These are phyloP conservation scores for Didymellaceae sp. DNA, from an alignment of 2,329 filamentous ascomycete genomes.

Conservation along the genomic window DNA sequence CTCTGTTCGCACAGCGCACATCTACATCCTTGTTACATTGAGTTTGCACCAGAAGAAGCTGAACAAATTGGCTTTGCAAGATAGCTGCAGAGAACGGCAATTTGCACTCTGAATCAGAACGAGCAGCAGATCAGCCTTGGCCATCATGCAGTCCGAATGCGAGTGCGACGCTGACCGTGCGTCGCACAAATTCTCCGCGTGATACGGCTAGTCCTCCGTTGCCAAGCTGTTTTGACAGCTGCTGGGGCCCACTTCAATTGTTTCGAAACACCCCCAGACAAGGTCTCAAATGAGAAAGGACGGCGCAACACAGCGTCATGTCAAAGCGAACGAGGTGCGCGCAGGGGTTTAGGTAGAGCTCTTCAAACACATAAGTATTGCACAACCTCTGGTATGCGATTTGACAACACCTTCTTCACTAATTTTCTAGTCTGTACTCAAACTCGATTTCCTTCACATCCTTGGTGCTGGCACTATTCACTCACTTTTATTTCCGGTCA, in stretches of 20 bases:
- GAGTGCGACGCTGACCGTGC: neutral
- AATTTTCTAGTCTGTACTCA: conserved; percentile 1
- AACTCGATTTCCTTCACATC: conserved; percentile 1
- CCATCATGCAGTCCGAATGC: too few relatives aligned
- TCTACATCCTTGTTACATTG: too few relatives aligned
- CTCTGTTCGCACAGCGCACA: too few relatives aligned
- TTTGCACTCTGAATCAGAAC: too few relatives aligned
- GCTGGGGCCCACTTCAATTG: conserved; percentile 5
- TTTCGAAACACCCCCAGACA: conserved; percentile 13
- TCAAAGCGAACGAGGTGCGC: neutral
- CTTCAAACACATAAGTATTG: conserved; percentile 1
- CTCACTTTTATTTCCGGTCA: neutral
- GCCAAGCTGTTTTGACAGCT: conserved; percentile 4
- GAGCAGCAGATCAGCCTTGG: too few relatives aligned
- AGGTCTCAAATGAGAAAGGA: conserved; percentile 11
- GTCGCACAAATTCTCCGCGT: conserved; percentile 3
- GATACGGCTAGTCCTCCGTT: neutral
- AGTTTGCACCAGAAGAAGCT: too few relatives aligned
- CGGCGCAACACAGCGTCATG: neutral
- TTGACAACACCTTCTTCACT: conserved; percentile 1
- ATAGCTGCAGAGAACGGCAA: too few relatives aligned
- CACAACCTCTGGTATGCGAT: neutral
- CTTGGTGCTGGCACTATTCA: conserved; percentile 15
- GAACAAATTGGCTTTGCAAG: too few relatives aligned
- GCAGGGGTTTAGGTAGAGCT: neutral